Percentiles rank a stretch among this genome's conserved stretches.
These are phyloP conservation scores for Phytopythium delawarense DNA, from an alignment of 352 stramenopile species.

Conservation along the genomic window DNA sequence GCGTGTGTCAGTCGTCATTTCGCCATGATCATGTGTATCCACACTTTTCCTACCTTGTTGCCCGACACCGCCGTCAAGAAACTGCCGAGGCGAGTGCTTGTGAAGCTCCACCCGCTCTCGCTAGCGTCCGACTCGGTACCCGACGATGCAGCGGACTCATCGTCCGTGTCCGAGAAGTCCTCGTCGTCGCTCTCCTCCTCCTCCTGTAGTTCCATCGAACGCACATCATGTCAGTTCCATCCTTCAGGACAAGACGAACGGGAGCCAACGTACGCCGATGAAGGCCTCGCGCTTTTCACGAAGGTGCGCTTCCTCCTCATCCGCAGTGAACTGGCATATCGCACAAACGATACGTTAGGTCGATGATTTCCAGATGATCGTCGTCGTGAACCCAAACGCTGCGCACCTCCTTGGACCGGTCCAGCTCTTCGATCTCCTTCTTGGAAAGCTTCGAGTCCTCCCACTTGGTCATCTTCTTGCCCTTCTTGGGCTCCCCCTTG, in stretches of 20 bases:
- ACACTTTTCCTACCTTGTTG: slow-evolving; percentile 55
- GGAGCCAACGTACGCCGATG: slow-evolving; percentile 59
- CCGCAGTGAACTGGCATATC: slow-evolving; percentile 38
- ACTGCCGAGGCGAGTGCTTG: slow-evolving; percentile 71
- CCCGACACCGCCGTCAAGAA: slow-evolving; percentile 83
- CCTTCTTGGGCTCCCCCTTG: slow-evolving; percentile 55
- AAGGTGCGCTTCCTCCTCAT: slow-evolving; percentile 70
- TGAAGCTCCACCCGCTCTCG: slow-evolving; percentile 72
- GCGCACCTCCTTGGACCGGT: slow-evolving; percentile 62
- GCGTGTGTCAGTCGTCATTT: not conserved
- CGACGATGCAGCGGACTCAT: slow-evolving; percentile 63
- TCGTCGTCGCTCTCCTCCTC: slow-evolving; percentile 65
- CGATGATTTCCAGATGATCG: not conserved
- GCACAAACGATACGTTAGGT: slow-evolving; percentile 5
- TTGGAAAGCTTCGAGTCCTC: slow-evolving; percentile 83
- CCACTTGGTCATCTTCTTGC: slow-evolving; percentile 84
- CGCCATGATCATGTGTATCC: too few species aligned
- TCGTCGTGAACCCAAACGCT: not conserved
- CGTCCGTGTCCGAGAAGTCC: slow-evolving; percentile 60
- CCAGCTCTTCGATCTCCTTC: slow-evolving; percentile 72
- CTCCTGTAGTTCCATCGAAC: slow-evolving; percentile 27
- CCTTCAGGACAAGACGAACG: not conserved
- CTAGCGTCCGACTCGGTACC: slow-evolving; percentile 65
- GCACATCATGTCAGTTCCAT: not conserved
- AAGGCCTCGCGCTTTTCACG: slow-evolving; percentile 72